Conservation (phyloP, 345 rosid species). For the Populus euphratica region DNA sequence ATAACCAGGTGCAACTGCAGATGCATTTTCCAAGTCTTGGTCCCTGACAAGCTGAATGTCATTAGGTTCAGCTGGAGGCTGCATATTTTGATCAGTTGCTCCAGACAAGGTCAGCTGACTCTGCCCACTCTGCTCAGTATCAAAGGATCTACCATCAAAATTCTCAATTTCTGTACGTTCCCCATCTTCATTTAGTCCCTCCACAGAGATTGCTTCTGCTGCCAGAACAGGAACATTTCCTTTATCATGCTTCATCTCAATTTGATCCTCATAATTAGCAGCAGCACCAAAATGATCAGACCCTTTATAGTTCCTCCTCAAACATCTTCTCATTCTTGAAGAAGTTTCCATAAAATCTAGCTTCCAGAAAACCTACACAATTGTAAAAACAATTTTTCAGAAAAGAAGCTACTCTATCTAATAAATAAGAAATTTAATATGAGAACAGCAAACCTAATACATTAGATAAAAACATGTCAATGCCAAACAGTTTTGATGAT, state of each 20-base stretch:
- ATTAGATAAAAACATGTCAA: constrained; percentile 6
- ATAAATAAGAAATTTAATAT: constrained; percentile 2
- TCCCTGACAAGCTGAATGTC: constrained; percentile 49
- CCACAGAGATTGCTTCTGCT: constrained; percentile 84
- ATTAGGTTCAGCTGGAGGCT: constrained; percentile 40
- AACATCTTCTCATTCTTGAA: constrained; percentile 87
- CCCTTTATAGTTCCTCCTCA: constrained; percentile 77
- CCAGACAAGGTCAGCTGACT: constrained; percentile 42
- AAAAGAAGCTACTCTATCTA: constrained; percentile 5
- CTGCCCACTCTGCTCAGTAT: constrained; percentile 41
- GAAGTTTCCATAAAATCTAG: constrained; percentile 91
- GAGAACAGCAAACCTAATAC: background rate
- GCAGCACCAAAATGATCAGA: constrained; percentile 92
- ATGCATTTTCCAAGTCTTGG: constrained; percentile 48
- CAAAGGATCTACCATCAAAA: constrained; percentile 43
- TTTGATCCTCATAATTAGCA: constrained; percentile 74
- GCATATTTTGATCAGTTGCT: constrained; percentile 48
- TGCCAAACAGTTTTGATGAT: background rate
- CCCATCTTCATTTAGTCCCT: constrained; percentile 67
- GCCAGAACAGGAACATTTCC: constrained; percentile 65
- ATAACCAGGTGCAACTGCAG: constrained; percentile 76
- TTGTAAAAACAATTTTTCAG: constrained; percentile 2
- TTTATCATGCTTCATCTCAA: constrained; percentile 38
- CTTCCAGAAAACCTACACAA: constrained; percentile 88
- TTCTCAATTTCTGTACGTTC: constrained; percentile 66